Percentiles rank a stretch among this genome's conserved stretches.
phyloP scores from a whole-genome alignment of 2,329 filamentous ascomycete species.

The Fusarium sterilihyphosum region DNA sequence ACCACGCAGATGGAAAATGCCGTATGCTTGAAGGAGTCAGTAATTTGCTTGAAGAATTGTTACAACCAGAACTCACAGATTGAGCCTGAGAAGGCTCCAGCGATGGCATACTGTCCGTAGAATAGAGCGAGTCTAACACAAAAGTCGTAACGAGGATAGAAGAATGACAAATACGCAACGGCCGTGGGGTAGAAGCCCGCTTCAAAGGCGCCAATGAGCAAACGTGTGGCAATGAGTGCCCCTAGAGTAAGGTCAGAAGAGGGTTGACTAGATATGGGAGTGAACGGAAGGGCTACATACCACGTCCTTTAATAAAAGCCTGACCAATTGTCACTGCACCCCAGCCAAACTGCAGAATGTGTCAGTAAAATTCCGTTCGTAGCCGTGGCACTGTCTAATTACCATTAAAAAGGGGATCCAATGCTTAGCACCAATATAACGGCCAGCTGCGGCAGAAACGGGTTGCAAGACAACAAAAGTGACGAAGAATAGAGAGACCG shows the following conservation, averaged over 20 bases:
- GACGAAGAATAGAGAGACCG: conserved; percentile 43
- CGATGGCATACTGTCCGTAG: conserved; percentile 43
- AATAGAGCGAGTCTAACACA: conserved; percentile 42
- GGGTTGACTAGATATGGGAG: background rate
- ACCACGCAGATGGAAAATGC: conserved; percentile 40
- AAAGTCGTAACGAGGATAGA: conserved; percentile 41
- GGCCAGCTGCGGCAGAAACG: conserved; percentile 40
- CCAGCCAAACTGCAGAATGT: conserved; percentile 37
- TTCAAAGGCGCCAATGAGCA: conserved; percentile 43
- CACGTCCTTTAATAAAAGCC: conserved; percentile 40
- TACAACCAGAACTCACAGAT: conserved; percentile 30
- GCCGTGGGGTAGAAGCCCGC: conserved; percentile 44
- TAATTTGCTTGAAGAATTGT: background rate
- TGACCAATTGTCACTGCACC: conserved; percentile 40
- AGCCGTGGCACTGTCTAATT: background rate
- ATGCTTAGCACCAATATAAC: conserved; percentile 40
- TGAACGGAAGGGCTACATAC: conserved; percentile 17
- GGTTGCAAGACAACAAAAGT: conserved; percentile 43
- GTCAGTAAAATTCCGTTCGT: conserved; percentile 11
- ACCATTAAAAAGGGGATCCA: conserved; percentile 44
- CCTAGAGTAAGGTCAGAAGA: conserved; percentile 25
- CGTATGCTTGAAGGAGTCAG: conserved; percentile 36
- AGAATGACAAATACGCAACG: conserved; percentile 42
- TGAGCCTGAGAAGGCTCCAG: conserved; percentile 43
- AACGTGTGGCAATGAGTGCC: conserved; percentile 39